Conservation (phyloP, 2,329 filamentous ascomycete species). For the Peltaster fructicola region DNA sequence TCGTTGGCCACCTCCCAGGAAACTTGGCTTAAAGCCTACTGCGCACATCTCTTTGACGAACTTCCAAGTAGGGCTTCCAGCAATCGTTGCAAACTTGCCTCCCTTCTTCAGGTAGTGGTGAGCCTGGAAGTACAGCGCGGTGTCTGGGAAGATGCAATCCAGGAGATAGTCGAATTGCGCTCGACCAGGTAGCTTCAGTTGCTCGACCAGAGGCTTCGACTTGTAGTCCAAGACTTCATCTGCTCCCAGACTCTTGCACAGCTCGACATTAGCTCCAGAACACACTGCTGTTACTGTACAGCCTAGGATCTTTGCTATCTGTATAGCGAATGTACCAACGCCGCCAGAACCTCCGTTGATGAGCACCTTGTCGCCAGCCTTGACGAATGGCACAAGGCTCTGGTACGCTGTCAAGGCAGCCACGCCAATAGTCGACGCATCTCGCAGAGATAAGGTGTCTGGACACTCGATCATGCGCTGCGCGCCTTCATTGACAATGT, state of each 20-base stretch:
- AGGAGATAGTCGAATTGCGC: slow-evolving; percentile 34
- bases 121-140: slow-evolving; percentile 34
- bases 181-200: slow-evolving; percentile 28
- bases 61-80: slow-evolving; percentile 19
- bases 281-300: slow-evolving; percentile 43
- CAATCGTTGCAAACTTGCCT: slow-evolving; percentile 37
- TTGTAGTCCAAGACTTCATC: slow-evolving; percentile 48
- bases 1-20: slow-evolving; percentile 34
- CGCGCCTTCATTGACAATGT: slow-evolving; percentile 13
- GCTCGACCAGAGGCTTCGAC: slow-evolving; percentile 27
- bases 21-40: slow-evolving; percentile 27
- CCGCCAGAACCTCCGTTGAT: slow-evolving; percentile 50
- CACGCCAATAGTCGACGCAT: slow-evolving; percentile 21
- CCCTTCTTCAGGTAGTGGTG: slow-evolving; percentile 32
- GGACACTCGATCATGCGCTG: slow-evolving; percentile 15
- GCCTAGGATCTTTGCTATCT: slow-evolving; percentile 44
- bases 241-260: slow-evolving; percentile 42
- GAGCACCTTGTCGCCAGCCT: slow-evolving; percentile 35
- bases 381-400: slow-evolving; percentile 20
- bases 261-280: slow-evolving; percentile 37
- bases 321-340: slow-evolving; percentile 41
- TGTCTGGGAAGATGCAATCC: slow-evolving; percentile 38
- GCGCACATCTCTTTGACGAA: slow-evolving; percentile 16
- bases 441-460: slow-evolving; percentile 18
- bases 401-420: slow-evolving; percentile 25